Evolutionary conservation across 169 alveolate species (phyloP), one percentile per base, ranked within the genome.

Genomic region (Cryptosporidium viatorum): DNA sequence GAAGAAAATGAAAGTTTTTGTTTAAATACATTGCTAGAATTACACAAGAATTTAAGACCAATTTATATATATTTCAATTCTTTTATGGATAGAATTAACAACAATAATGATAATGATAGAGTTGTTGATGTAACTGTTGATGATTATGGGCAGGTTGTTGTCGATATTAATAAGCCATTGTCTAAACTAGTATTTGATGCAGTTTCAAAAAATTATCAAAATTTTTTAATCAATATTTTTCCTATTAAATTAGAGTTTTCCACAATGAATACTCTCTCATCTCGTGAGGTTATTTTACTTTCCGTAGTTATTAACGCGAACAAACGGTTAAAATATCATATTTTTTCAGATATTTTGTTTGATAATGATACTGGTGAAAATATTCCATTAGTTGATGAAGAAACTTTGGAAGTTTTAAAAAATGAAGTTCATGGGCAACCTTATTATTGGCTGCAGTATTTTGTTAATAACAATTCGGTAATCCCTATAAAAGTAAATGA

Each of bases 371-470:
- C 18, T 43, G 89, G 89, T 8, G 68, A 59, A 16, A 43, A 21
- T 31, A 80, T 62, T n/a, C 67, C 80, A 29, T 50, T 67, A 14
- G 43, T 80, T 23, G 89, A 80, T 26, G 37, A 35, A 23, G 50
- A 80, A 39, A 60, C 41, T n/a, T 16, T 23, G 62, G 67, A 80
- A 2, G 45, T 60, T 31, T 41, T 23, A 39, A 18, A 62, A 8
- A 31, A 21, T 8, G 73, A 59, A 14, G 0, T 29, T 62, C 62
- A 39, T 59, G 89, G 89, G n/a, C 29, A 26, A 65, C 80, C 89
- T 41, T 80, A 80, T 65, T 62, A 41, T 62, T 80, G 89, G 89
- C 12, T 80, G 41, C 89, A 80, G 45, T 59, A n/a, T 65, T 39
- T 80, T 16, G 65, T 59, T 39, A 80, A 80, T 50, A 80, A 80